These are phyloP conservation scores for Sordariomycetes sp. DNA, from an alignment of 2,329 filamentous ascomycete genomes.

Conservation along the genomic window DNA sequence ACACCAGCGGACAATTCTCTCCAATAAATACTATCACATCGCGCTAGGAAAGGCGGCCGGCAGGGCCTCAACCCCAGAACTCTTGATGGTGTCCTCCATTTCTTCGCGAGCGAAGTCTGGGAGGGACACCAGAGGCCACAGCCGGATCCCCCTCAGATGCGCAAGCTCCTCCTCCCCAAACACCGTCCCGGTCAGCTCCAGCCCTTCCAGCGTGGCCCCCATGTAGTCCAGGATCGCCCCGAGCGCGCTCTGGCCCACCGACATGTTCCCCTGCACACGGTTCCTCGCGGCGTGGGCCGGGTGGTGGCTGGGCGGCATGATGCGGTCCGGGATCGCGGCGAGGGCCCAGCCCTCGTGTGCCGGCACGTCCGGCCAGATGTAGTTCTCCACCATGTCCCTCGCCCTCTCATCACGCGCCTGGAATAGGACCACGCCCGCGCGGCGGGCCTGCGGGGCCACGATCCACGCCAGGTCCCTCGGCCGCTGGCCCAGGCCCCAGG, in stretches of 20 bases:
- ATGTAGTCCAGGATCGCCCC: neutral
- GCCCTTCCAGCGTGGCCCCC: neutral
- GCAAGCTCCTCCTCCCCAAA: neutral
- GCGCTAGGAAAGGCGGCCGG: no score
- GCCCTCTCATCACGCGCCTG: neutral
- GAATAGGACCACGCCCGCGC: neutral
- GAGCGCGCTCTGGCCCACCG: neutral
- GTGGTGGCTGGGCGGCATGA: neutral
- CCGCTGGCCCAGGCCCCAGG: neutral
- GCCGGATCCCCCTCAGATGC: neutral
- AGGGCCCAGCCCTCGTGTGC: neutral
- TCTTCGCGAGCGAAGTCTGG: no score
- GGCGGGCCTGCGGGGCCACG: neutral
- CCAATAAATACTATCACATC: no score
- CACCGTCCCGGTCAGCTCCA: neutral
- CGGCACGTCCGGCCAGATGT: neutral
- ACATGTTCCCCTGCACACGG: neutral
- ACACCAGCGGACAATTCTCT: no score
- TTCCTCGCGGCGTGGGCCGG: neutral
- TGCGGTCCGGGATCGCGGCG: neutral
- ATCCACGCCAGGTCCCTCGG: neutral
- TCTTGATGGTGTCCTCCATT: no score
- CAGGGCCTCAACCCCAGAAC: no score
- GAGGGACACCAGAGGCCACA: neutral
- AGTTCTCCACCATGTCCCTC: neutral